These are phyloP conservation scores for Monilinia fructigena DNA, from an alignment of 2,329 filamentous ascomycete species.

Conservation along the genomic window DNA sequence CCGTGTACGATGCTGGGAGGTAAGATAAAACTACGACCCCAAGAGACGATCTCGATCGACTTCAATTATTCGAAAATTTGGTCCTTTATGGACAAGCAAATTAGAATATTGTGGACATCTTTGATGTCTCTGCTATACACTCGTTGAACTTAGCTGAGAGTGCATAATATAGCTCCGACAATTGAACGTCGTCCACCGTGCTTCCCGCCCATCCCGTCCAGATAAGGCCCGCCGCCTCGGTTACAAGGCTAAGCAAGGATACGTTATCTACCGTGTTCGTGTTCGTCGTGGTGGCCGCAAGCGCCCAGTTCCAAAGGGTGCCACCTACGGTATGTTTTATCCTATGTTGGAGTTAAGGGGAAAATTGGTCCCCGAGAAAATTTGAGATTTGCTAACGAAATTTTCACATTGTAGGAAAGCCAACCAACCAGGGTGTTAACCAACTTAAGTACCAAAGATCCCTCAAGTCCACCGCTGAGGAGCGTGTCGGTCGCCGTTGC, in stretches of 20 bases:
- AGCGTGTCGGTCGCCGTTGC: slow-evolving; percentile 99
- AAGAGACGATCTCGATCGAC: slow-evolving; percentile 39
- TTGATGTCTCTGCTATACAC: slow-evolving; percentile 76
- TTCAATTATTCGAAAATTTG: slow-evolving; percentile 40
- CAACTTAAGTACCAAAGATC: slow-evolving; percentile 99
- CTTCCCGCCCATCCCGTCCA: slow-evolving; percentile 94
- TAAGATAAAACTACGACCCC: slow-evolving; percentile 54
- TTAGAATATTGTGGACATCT: slow-evolving; percentile 39
- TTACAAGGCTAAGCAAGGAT: slow-evolving; percentile 99
- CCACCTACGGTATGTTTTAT: slow-evolving; percentile 84
- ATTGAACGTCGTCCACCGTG: slow-evolving; percentile 99
- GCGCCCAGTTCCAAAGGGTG: slow-evolving; percentile 93
- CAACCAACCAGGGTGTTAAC: slow-evolving; percentile 99
- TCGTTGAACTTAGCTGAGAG: slow-evolving; percentile 99
- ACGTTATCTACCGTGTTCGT: slow-evolving; percentile 99
- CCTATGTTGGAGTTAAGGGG: background rate
- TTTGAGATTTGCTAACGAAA: slow-evolving; percentile 19
- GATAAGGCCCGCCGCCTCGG: slow-evolving; percentile 99
- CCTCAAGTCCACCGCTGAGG: slow-evolving; percentile 95
- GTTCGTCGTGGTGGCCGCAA: slow-evolving; percentile 99
- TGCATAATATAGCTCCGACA: slow-evolving; percentile 99
- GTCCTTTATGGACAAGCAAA: slow-evolving; percentile 32
- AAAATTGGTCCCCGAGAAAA: background rate
- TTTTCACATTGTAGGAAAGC: slow-evolving; percentile 71
- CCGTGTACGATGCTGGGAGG: slow-evolving; percentile 99